Evolutionary conservation across 2,329 filamentous ascomycete genomes (phyloP).

Genomic region (Ascochyta lentis): DNA sequence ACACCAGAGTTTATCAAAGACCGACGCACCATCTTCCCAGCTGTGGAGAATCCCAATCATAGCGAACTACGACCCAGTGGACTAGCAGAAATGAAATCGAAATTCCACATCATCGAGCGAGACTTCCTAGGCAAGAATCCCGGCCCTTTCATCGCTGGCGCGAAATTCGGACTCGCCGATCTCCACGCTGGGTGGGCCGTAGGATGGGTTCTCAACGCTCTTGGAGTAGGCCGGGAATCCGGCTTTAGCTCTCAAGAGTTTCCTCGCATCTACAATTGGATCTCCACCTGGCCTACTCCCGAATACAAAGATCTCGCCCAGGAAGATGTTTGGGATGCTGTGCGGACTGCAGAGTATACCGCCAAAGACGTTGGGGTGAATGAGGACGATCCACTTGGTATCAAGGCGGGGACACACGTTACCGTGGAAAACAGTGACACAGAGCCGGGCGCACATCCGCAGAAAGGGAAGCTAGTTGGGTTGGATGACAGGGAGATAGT

Average conservation of each 20-base stretch:
- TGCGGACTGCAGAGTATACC: neutral
- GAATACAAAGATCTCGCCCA: conserved; percentile 1
- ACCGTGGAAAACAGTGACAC: conserved; percentile 10
- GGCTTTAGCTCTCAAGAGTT: conserved; percentile 2
- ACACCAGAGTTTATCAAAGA: conserved; percentile 11
- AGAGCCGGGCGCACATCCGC: conserved; percentile 8
- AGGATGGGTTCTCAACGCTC: conserved; percentile 1
- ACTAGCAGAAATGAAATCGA: conserved; percentile 8
- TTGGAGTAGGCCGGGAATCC: neutral
- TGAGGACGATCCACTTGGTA: conserved; percentile 3
- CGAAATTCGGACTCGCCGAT: conserved; percentile 10
- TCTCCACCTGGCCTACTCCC: neutral
- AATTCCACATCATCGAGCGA: conserved; percentile 8
- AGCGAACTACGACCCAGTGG: conserved; percentile 9
- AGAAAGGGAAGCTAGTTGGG: conserved; percentile 12
- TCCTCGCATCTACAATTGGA: conserved; percentile 7
- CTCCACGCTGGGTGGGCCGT: conserved; percentile 13
- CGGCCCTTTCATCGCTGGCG: conserved; percentile 1
- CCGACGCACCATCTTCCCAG: conserved; percentile 7
- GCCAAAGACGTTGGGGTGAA: conserved; percentile 8
- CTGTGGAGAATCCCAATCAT: neutral
- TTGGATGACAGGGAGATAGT: neutral
- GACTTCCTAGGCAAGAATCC: neutral
- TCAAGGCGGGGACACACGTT: neutral
- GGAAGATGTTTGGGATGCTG: neutral